Base-by-base conservation (phyloP, 2,329 filamentous ascomycete genomes). In the Claviceps quebecensis region DNA sequence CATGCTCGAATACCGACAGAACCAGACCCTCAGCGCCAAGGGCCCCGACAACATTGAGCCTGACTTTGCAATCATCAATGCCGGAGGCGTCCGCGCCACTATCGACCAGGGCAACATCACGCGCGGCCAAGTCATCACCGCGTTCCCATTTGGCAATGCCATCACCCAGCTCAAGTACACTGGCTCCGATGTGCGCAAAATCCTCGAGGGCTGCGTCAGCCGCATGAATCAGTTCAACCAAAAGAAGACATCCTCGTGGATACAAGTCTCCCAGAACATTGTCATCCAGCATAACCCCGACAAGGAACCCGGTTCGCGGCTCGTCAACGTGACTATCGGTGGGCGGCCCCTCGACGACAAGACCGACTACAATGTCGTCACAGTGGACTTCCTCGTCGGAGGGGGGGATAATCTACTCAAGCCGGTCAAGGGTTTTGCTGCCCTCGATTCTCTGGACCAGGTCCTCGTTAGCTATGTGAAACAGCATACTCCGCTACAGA, bases 101-200 rank as follows among this genome's bases (percentile, higher is more conserved):
- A 84, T 84, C 49, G 78, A 80, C 43, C 61, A 66, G 17, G 81
- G 81, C 9, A 64, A 75, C 50, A 75, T 84, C 59, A 84, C 80
- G 3, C 76, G 79, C 38, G 80, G 80, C 50, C 74, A 81, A 54
- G 75, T 84, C 5, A 67, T 83, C 2, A 83, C 78, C 0, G 72
- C 78, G 0, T 84, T 84, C 64, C 81, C 81, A 40, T 84, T 84
- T 56, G 76, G 77, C 51, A 84, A 84, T 63, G 70, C 79, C 45
- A 70, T 84, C 19, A 78, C 81, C 8, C 77, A 83, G 58, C 63
- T 83, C 16, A 65, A 61, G 0, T 70, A 77, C 55, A 67, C 67
- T 0, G 81, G 81, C 17, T 65, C 72, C 8, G 69, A 76, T 44
- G 60, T 84, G 4, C 78, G 76, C 72, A 67, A 72, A 43, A 68